phyloP scores from a whole-genome alignment of 1,284 basidiomycete species.

The Irpex sp. region DNA sequence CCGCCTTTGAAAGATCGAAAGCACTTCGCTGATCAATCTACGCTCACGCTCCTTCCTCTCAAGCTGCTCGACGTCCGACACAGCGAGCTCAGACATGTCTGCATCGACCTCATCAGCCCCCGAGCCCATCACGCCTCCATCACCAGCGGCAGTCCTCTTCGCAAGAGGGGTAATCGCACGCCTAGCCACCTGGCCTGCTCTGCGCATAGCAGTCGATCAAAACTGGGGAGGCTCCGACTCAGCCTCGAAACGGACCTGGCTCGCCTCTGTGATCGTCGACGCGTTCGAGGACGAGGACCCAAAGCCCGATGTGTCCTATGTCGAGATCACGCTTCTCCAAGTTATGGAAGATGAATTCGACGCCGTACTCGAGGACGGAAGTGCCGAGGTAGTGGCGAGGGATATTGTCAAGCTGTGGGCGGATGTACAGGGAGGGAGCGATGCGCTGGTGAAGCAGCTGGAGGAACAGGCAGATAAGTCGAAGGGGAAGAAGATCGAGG shows the following conservation, averaged over 20 bases:
- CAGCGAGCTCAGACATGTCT: slow-evolving; percentile 8
- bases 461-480: slow-evolving; percentile 61
- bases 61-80: background rate
- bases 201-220: slow-evolving; percentile 80
- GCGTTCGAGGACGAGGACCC: slow-evolving; percentile 65
- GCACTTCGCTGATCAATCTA: background rate
- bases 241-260: slow-evolving; percentile 73
- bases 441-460: slow-evolving; percentile 45
- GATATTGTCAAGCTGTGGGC: slow-evolving; percentile 73
- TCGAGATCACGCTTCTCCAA: slow-evolving; percentile 76
- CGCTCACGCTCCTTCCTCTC: background rate
- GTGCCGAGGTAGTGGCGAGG: slow-evolving; percentile 62
- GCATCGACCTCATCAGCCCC: slow-evolving; percentile 26
- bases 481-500: slow-evolving; percentile 43
- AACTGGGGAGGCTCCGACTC: slow-evolving; percentile 79
- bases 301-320: slow-evolving; percentile 66
- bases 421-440: slow-evolving; percentile 38
- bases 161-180: slow-evolving; percentile 81
- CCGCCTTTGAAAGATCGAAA: background rate
- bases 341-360: slow-evolving; percentile 87
- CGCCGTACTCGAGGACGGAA: slow-evolving; percentile 76
- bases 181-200: slow-evolving; percentile 76
- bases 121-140: slow-evolving; percentile 24
- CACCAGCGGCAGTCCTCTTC: slow-evolving; percentile 62
- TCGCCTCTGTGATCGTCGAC: slow-evolving; percentile 81